Conservation (phyloP, 306 rosid species). For the Begonia loranthoides region DNA sequence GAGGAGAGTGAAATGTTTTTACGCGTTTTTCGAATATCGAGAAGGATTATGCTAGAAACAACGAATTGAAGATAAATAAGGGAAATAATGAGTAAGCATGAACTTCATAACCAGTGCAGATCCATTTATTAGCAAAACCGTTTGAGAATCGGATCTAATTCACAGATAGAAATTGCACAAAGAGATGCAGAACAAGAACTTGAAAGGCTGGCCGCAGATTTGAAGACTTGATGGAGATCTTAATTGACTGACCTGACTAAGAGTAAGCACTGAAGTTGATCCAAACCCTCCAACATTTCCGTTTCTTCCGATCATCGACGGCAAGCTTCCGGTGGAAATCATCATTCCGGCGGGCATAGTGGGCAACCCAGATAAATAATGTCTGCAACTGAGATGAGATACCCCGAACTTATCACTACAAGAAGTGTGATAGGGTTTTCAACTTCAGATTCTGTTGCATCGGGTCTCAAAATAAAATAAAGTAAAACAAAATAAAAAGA, state of each 20-base stretch:
- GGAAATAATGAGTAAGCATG: not conserved
- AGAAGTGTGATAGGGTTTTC: not conserved
- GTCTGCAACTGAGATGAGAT: not conserved
- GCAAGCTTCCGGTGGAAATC: slow-evolving; percentile 8
- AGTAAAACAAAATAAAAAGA: slow-evolving; percentile 1
- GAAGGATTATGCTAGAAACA: slow-evolving; percentile 28
- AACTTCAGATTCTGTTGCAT: no score
- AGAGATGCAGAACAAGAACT: not conserved
- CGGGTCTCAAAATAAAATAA: not conserved
- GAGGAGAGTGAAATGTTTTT: slow-evolving; percentile 9
- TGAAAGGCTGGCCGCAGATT: not conserved
- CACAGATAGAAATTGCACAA: not conserved
- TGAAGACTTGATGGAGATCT: slow-evolving; percentile 1
- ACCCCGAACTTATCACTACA: not conserved
- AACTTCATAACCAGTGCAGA: not conserved
- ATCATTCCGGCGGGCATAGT: slow-evolving; percentile 13
- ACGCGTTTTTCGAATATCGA: slow-evolving; percentile 31
- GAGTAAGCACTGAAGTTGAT: slow-evolving; percentile 46
- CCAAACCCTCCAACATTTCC: slow-evolving; percentile 40
- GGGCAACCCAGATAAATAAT: not conserved
- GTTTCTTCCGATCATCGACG: slow-evolving; percentile 22
- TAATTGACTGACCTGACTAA: slow-evolving; percentile 45
- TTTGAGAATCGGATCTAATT: no score
- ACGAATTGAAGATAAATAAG: not conserved
- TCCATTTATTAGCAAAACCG: not conserved